Percentiles rank a stretch among this genome's conserved stretches.
These are phyloP conservation scores for Penicillium sp. DNA, from an alignment of 2,329 filamentous ascomycete genomes.

Conservation along the genomic window DNA sequence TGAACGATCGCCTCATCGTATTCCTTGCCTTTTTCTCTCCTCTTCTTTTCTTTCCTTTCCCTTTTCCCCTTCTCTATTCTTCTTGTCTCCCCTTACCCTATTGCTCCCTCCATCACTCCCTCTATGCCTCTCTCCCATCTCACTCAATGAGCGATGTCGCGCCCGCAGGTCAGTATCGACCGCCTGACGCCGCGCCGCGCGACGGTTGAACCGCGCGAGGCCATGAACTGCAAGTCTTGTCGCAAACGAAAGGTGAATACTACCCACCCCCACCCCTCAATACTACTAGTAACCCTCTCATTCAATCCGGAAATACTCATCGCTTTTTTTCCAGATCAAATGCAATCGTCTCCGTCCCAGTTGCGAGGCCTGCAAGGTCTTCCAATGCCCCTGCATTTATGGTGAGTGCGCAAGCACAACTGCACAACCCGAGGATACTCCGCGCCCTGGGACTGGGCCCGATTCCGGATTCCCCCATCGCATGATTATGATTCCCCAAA, in stretches of 20 bases:
- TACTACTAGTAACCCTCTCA: slow-evolving; percentile 22
- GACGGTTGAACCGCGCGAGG: slow-evolving; percentile 79
- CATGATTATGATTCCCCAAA: slow-evolving; percentile 46
- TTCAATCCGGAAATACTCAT: slow-evolving; percentile 12
- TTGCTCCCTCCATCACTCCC: slow-evolving; percentile 4
- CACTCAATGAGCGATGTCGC: slow-evolving; percentile 60
- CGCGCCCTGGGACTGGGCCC: neutral
- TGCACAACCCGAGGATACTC: neutral
- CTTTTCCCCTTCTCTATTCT: neutral
- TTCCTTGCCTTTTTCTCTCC: neutral
- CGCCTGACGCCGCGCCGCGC: slow-evolving; percentile 73
- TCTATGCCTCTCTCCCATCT: slow-evolving; percentile 15
- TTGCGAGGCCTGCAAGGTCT: slow-evolving; percentile 87
- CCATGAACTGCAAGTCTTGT: slow-evolving; percentile 96
- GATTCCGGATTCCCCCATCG: neutral
- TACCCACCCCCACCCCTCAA: slow-evolving; percentile 12
- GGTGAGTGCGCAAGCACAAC: slow-evolving; percentile 61
- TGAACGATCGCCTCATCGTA: neutral
- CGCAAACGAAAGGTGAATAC: slow-evolving; percentile 79
- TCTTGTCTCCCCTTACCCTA: slow-evolving; percentile 9
- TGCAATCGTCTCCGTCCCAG: slow-evolving; percentile 84
- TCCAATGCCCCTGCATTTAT: slow-evolving; percentile 86
- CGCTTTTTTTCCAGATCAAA: slow-evolving; percentile 70
- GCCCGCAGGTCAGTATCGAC: slow-evolving; percentile 81
- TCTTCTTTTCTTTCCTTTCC: slow-evolving; percentile 1